These are phyloP conservation scores for Fusarium mangiferae DNA, from an alignment of 2,329 filamentous ascomycete species.

Conservation along the genomic window DNA sequence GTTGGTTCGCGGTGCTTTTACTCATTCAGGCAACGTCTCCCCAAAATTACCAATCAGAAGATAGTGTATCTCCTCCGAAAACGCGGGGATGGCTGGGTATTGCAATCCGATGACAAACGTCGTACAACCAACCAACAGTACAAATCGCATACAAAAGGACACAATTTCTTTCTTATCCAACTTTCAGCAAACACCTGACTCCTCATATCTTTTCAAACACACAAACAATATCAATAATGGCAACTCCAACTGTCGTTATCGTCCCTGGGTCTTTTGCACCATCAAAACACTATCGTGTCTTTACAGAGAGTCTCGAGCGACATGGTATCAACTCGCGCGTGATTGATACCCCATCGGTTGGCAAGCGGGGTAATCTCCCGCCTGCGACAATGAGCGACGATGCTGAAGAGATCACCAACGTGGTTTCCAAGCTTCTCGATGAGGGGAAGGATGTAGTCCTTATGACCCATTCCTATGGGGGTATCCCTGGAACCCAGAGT, in stretches of 20 bases:
- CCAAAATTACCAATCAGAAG: neutral
- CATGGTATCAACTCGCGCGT: neutral
- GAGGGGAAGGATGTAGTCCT: constrained; percentile 5
- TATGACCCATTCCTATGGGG: constrained; percentile 26
- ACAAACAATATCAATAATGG: neutral
- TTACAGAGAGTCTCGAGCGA: neutral
- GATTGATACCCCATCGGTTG: constrained; percentile 14
- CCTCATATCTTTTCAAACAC: rapidly evolving
- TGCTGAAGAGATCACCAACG: neutral
- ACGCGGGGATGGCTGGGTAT: neutral
- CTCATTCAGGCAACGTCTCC: neutral
- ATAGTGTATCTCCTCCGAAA: neutral
- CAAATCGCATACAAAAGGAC: neutral
- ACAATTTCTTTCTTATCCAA: rapidly evolving
- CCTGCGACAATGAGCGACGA: constrained; percentile 27
- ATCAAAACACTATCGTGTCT: constrained; percentile 1
- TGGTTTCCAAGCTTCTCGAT: constrained; percentile 5
- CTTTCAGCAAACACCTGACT: rapidly evolving
- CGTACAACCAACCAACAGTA: neutral
- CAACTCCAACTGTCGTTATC: neutral
- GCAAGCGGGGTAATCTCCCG: neutral
- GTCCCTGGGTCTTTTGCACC: constrained; percentile 22
- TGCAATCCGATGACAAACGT: neutral
- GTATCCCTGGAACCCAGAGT: constrained; percentile 19
- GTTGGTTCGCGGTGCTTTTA: neutral